Conservation (phyloP, 108 stramenopile species). For the Nitzschia putrida region DNA sequence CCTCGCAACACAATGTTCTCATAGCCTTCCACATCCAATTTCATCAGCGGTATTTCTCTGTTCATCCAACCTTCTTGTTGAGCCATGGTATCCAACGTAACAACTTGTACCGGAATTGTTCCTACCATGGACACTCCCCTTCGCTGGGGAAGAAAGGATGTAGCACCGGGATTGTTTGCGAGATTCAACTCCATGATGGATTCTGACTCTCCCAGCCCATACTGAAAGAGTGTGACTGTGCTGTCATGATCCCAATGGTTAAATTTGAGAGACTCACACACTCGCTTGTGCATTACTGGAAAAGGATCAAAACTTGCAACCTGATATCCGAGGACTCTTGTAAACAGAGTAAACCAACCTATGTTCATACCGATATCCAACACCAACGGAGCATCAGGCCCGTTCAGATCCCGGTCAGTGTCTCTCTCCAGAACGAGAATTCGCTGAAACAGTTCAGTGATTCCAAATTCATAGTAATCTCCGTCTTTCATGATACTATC, state of each 20-base stretch:
- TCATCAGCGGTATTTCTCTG: slow-evolving; percentile 9
- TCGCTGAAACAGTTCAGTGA: background rate
- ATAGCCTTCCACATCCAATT: slow-evolving; percentile 37
- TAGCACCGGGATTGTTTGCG: background rate
- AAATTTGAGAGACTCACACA: slow-evolving; percentile 35
- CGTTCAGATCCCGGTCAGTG: background rate
- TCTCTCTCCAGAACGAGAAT: background rate
- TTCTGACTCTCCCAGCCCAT: background rate
- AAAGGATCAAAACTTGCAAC: slow-evolving; percentile 42
- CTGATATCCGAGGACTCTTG: background rate
- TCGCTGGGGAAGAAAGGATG: background rate
- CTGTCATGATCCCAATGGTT: slow-evolving; percentile 16
- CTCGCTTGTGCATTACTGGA: slow-evolving; percentile 14
- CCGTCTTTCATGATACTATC: slow-evolving; percentile 4
- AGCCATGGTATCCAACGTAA: slow-evolving; percentile 3
- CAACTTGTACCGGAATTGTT: slow-evolving; percentile 3
- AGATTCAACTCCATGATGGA: background rate
- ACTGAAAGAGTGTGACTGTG: background rate
- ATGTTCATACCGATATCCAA: slow-evolving; percentile 46
- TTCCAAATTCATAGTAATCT: slow-evolving; percentile 16
- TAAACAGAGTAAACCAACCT: slow-evolving; percentile 33
- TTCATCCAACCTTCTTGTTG: slow-evolving; percentile 4
- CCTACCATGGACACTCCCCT: background rate
- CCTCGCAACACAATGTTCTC: slow-evolving; percentile 24
- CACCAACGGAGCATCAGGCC: slow-evolving; percentile 1